phyloP scores from a whole-genome alignment of 331 rosid species.

The Dryas integrifolia region DNA sequence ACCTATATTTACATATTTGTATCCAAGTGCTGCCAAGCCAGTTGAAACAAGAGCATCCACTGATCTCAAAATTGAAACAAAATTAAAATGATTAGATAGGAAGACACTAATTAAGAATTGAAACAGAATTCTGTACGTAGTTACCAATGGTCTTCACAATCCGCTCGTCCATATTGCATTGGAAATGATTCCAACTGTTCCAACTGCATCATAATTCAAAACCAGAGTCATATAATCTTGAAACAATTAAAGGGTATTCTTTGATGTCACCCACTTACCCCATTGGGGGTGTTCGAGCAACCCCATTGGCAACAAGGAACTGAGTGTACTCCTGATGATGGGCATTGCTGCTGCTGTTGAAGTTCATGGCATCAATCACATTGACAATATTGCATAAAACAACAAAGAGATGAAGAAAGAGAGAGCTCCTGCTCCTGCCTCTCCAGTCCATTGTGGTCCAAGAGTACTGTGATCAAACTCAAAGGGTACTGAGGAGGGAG shows the following conservation, averaged over 20 bases:
- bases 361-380: slow-evolving; percentile 4
- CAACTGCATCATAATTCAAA: slow-evolving; percentile 10
- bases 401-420: slow-evolving; percentile 1
- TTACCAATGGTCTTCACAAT: slow-evolving; percentile 25
- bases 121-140: no score
- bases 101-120: no score
- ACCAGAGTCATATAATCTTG: neutral
- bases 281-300: slow-evolving; percentile 33
- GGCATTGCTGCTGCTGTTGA: neutral
- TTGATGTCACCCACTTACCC: slow-evolving; percentile 10
- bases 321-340: slow-evolving; percentile 12
- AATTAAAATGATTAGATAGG: no score
- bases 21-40: slow-evolving; percentile 37
- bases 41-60: slow-evolving; percentile 34
- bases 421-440: neutral
- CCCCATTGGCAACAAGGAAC: slow-evolving; percentile 31
- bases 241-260: no score
- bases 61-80: neutral
- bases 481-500: no score
- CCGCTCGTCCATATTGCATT: slow-evolving; percentile 25
- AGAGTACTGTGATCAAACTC: no score
- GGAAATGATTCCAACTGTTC: slow-evolving; percentile 37
- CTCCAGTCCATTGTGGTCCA: neutral
- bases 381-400: neutral
- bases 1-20: slow-evolving; percentile 27